phyloP scores from a whole-genome alignment of 805 yeast species.

The Saturnispora serradocipensis region DNA sequence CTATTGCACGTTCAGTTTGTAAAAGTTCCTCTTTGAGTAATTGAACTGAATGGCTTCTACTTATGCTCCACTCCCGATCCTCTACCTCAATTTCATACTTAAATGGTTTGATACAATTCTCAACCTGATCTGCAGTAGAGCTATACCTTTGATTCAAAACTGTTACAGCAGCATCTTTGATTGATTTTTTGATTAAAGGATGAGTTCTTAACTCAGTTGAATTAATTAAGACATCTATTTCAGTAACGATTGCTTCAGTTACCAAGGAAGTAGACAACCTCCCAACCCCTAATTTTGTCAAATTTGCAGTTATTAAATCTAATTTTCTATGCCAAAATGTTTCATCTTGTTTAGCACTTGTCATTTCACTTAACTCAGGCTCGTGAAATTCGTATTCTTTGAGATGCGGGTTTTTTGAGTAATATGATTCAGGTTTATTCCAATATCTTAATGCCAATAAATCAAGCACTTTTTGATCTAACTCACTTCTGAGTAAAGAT shows the following conservation, averaged over 20 bases:
- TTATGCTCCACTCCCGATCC: conserved; percentile 82
- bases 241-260: conserved; percentile 70
- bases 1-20: conserved; percentile 65
- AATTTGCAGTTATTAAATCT: conserved; percentile 71
- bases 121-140: conserved; percentile 97
- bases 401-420: conserved; percentile 12
- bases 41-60: conserved; percentile 68
- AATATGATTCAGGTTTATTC: conserved; percentile 51
- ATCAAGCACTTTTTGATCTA: conserved; percentile 86
- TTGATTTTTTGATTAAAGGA: conserved; percentile 75
- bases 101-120: conserved; percentile 95
- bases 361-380: conserved; percentile 46
- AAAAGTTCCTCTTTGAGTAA: conserved; percentile 75
- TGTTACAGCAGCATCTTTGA: conserved; percentile 73
- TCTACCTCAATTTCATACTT: conserved; percentile 96
- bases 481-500: conserved; percentile 66
- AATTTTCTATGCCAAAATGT: conserved; percentile 81
- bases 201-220: conserved; percentile 73
- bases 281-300: conserved; percentile 92
- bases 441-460: conserved; percentile 85
- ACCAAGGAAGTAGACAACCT: conserved; percentile 76
- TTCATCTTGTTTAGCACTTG: conserved; percentile 54
- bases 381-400: conserved; percentile 26
- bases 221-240: conserved; percentile 64
- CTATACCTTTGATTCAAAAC: conserved; percentile 73